Base-by-base conservation (phyloP, 352 stramenopile genomes). In the Phytophthora chlamydospora region DNA sequence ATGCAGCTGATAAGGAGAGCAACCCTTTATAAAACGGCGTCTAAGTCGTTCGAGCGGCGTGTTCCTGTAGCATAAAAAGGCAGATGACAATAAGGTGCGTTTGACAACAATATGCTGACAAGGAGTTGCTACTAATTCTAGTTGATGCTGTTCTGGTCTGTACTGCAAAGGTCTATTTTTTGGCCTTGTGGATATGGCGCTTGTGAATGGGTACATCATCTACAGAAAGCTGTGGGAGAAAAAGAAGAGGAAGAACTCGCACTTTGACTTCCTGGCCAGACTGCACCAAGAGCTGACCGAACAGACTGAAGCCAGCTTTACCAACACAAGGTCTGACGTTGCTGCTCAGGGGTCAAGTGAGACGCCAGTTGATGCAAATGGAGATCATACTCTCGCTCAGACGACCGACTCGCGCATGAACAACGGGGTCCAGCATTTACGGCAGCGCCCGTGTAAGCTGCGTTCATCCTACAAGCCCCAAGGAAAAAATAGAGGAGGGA, bases 381-480 rank as follows among this genome's bases (percentile, higher is more conserved):
- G 32, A 11, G 39, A 32, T 12, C 39, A 65, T 14, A 4, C n/a
- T 2, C 45, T 65, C 0, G 42, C 36, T 0, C 47, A 53, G 19
- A 53, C 41, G 0, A 10, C 31, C 1, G 47, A 36, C 3, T 53
- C 32, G 1, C 47, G 57, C 0, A 0, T 54, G 14, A 60, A 60
- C 35, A 50, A 38, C 14, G 48, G 49, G 2, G 14, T 53, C 1
- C 21, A 60, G 24, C 27, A 35, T 0, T 5, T 58, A 0, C 2
- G 48, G 5, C 58, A 66, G 14, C 16, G 58, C 0, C 47, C 48
- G 12, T 62, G 35, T n/a, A 62, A 62, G 4, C 50, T 62, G 3
- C 62, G 43, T 8, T 58, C 47, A 0, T n/a, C 40, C 10, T 64
- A 69, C 53, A 69, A 69, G 29, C 52, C 61, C 0, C 8, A 53